These are phyloP conservation scores for Aureobasidium lini DNA, from an alignment of 2,329 filamentous ascomycete species.

Conservation along the genomic window DNA sequence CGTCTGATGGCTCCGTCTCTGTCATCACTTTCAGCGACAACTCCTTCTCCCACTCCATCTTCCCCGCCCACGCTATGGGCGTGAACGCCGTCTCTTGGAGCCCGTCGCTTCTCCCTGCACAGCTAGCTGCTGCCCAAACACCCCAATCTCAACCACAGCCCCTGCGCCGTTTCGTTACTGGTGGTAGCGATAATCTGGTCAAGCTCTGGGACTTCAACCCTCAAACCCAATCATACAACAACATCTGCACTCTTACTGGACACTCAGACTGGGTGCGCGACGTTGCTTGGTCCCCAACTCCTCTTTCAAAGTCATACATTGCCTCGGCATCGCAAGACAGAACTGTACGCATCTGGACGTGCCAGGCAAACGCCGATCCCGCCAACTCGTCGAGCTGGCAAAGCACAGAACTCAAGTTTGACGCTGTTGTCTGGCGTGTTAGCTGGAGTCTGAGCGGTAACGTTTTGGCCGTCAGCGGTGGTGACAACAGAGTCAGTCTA, in stretches of 20 bases:
- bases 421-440: slow-evolving; percentile 86
- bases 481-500: slow-evolving; percentile 91
- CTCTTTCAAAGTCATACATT: slow-evolving; percentile 93
- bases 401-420: slow-evolving; percentile 77
- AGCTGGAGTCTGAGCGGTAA: slow-evolving; percentile 98
- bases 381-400: slow-evolving; percentile 62
- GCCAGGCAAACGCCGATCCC: slow-evolving; percentile 33
- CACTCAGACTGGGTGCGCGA: slow-evolving; percentile 97
- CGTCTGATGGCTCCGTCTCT: slow-evolving; percentile 84
- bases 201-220: slow-evolving; percentile 85
- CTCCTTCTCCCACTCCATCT: slow-evolving; percentile 80
- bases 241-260: slow-evolving; percentile 59
- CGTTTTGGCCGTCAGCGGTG: slow-evolving; percentile 84
- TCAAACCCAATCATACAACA: slow-evolving; percentile 27
- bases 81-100: slow-evolving; percentile 97
- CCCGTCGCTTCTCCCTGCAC: slow-evolving; percentile 74
- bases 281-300: slow-evolving; percentile 92
- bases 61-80: slow-evolving; percentile 85
- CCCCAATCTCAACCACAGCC: slow-evolving; percentile 35
- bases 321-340: slow-evolving; percentile 93
- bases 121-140: slow-evolving; percentile 64
- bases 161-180: slow-evolving; percentile 82
- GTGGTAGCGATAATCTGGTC: slow-evolving; percentile 85
- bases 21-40: slow-evolving; percentile 97
- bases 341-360: slow-evolving; percentile 94